Percentiles rank a stretch among this genome's conserved stretches.
Evolutionary conservation across 495 filamentous ascomycete species (phyloP).

Genomic region (Penicillium argentinense): DNA sequence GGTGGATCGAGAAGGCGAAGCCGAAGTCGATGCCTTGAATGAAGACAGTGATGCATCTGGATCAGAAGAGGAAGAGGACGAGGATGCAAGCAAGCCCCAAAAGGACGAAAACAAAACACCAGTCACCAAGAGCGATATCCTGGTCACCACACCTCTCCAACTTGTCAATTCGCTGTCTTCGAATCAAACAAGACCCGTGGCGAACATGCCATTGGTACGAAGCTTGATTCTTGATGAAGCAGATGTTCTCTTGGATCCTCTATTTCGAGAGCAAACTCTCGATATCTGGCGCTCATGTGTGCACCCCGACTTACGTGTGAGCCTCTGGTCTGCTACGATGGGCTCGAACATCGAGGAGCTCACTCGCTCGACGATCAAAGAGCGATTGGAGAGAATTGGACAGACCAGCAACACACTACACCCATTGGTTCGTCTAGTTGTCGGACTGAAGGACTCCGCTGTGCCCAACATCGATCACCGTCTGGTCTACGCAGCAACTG

Average conservation of each 20-base stretch:
- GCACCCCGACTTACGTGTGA: slow-evolving; percentile 63
- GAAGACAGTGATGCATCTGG: slow-evolving; percentile 40
- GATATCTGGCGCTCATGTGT: slow-evolving; percentile 79
- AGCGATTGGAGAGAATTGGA: slow-evolving; percentile 36
- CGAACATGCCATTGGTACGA: slow-evolving; percentile 60
- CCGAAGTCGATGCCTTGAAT: slow-evolving; percentile 35
- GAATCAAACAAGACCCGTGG: slow-evolving; percentile 39
- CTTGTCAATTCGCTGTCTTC: slow-evolving; percentile 72
- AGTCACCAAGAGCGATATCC: slow-evolving; percentile 71
- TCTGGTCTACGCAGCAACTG: slow-evolving; percentile 86
- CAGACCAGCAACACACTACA: slow-evolving; percentile 25
- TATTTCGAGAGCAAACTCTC: slow-evolving; percentile 88
- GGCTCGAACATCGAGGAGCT: slow-evolving; percentile 86
- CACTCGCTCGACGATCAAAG: slow-evolving; percentile 59
- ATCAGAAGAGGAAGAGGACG: slow-evolving; percentile 34
- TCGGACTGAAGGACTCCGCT: slow-evolving; percentile 92
- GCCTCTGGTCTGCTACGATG: slow-evolving; percentile 96
- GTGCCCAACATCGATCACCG: slow-evolving; percentile 88
- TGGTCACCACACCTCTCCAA: slow-evolving; percentile 83
- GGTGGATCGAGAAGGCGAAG: slow-evolving; percentile 39
- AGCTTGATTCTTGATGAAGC: slow-evolving; percentile 88
- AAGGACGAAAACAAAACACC: slow-evolving; percentile 37
- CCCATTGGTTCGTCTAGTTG: slow-evolving; percentile 76
- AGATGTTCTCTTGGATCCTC: slow-evolving; percentile 86
- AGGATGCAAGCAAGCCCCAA: slow-evolving; percentile 37